Conservation (phyloP, 2,329 filamentous ascomycete species). For the Fusarium torreyae region DNA sequence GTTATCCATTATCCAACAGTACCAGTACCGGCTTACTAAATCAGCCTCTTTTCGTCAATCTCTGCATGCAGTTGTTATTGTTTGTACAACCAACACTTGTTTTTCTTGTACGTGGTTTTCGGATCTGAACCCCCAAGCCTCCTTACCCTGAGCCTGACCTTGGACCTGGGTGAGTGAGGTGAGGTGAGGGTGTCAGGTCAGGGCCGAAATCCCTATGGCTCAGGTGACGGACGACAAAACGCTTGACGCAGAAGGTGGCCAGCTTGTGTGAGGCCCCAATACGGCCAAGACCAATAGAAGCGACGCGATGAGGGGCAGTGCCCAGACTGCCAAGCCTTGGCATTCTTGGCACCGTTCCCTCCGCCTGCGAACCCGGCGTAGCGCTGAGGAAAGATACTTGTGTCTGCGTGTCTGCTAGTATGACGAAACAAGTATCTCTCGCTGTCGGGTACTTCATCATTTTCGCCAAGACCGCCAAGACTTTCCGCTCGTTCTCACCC, state of each 20-base stretch:
- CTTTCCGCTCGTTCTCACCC: conserved; percentile 57
- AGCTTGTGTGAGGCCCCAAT: conserved; percentile 50
- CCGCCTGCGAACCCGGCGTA: conserved; percentile 48
- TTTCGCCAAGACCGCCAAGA: conserved; percentile 56
- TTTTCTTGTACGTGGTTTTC: neutral
- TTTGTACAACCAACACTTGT: neutral
- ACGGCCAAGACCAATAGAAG: conserved; percentile 52
- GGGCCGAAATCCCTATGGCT: conserved; percentile 42
- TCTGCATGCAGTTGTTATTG: conserved; percentile 13
- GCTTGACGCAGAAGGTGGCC: conserved; percentile 51
- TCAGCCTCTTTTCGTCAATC: conserved; percentile 1
- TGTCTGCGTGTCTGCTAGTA: fast-evolving
- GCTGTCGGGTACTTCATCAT: conserved; percentile 37
- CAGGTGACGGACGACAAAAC: conserved; percentile 53
- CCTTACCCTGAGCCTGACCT: neutral
- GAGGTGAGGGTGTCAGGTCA: conserved; percentile 31
- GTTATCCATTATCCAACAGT: neutral
- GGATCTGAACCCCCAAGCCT: conserved; percentile 5
- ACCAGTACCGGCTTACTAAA: conserved; percentile 6
- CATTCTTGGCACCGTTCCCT: conserved; percentile 54
- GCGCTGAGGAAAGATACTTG: conserved; percentile 32
- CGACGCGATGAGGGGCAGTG: conserved; percentile 52
- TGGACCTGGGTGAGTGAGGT: conserved; percentile 4
- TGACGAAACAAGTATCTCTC: neutral
- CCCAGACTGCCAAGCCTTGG: conserved; percentile 60